These are phyloP conservation scores for Gossypium anomalum DNA, from an alignment of 345 rosid species.

Conservation along the genomic window DNA sequence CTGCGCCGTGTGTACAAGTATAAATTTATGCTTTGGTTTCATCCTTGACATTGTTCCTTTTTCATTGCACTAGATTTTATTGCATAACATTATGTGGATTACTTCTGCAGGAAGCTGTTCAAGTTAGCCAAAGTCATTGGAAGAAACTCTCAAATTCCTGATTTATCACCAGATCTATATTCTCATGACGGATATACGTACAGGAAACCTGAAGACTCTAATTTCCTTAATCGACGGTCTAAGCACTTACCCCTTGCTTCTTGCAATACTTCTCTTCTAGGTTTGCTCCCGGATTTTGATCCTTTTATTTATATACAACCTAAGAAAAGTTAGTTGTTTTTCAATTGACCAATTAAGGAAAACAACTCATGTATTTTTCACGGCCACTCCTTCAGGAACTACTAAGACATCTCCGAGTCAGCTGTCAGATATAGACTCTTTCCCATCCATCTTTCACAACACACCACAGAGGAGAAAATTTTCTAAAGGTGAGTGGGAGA, in stretches of 20 bases:
- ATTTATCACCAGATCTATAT: conserved; percentile 36
- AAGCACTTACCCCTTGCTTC: conserved; percentile 25
- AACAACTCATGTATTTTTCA: background rate
- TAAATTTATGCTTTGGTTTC: background rate
- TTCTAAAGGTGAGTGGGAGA: conserved; percentile 56
- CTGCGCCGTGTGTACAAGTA: conserved; percentile 49
- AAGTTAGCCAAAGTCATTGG: conserved; percentile 30
- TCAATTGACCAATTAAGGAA: background rate
- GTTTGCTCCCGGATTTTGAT: conserved; percentile 26
- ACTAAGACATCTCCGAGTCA: conserved; percentile 25
- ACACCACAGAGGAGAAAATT: conserved; percentile 66
- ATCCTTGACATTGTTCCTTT: background rate
- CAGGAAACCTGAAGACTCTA: conserved; percentile 32
- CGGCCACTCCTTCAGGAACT: conserved; percentile 34
- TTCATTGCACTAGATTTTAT: conserved; percentile 2
- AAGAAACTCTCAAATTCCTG: conserved; percentile 35
- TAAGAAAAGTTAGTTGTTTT: background rate
- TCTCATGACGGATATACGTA: conserved; percentile 33
- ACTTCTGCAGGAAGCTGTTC: conserved; percentile 50
- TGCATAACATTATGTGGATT: conserved; percentile 13
- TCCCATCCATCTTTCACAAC: conserved; percentile 59
- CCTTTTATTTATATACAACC: background rate
- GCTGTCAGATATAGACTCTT: conserved; percentile 40
- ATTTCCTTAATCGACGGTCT: conserved; percentile 15
- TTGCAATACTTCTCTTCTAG: conserved; percentile 33